Base-by-base conservation (phyloP, 192 early-diverging fungal species). In the Chytriomyces sp. region DNA sequence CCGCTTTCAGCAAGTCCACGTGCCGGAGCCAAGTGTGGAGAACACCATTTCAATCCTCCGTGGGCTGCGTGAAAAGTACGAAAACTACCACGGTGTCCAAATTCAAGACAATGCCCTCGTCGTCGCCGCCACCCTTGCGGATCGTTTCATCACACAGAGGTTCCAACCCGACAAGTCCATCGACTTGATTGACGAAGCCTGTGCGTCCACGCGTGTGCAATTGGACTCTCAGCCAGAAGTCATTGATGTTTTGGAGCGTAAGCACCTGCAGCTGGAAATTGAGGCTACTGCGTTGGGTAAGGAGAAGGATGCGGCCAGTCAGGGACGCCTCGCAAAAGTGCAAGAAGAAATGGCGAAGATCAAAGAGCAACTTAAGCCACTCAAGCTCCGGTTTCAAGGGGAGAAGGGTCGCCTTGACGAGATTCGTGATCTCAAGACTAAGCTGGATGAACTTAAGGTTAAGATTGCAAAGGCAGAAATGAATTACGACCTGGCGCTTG, bases 141-240 rank as follows among this genome's bases (percentile, higher is more conserved):
- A 87, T 57, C 85, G 92, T 41, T 93, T 91, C 77, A 91, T 93
- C 75, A 92, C 92, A 52, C 86, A 85, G 78, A 85, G 92, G 10
- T 87, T 89, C 76, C 82, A 90, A 25, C 92, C 92, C 6, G 92
- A 93, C 79, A 92, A 92, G 73, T 88, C 92, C 59, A 90, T 93
- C 59, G 92, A 93, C 44, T 76, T 93, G 31, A 86, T 98, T 57
- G 98, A 99, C 77, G 96, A 99, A 81, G 96, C 96, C 1, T 95
- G 93, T 77, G 96, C 98, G 17, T 93, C 95, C 80, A 90, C 90
- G 3, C 91, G 95, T 31, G 96, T 99, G 6, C 96, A 99, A 77
- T 86, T 98, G 19, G 98, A 99, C 74, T 93, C 94, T 6, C 92
- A 96, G 73, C 98, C 98, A 4, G 98, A 99, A 82, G 82, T 89